phyloP scores from a whole-genome alignment of 768 basidiomycete genomes.

The Tulasnella sp. region DNA sequence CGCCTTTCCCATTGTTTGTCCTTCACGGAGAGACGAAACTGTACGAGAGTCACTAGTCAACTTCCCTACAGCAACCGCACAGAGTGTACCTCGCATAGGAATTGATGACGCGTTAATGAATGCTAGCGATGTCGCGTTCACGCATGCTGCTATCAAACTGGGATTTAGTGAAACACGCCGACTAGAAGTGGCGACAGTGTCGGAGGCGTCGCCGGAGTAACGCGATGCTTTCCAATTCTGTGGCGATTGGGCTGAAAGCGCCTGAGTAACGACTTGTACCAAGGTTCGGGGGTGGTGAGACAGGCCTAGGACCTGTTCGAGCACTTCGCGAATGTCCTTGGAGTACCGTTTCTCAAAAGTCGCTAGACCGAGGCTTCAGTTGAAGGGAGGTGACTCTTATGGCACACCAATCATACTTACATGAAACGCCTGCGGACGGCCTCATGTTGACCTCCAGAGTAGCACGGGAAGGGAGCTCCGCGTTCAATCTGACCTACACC shows the following conservation, averaged over 20 bases:
- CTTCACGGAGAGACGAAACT: background rate
- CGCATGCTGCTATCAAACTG: slow-evolving; percentile 43
- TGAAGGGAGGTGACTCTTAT: background rate
- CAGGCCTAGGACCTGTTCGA: slow-evolving; percentile 57
- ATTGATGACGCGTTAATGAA: slow-evolving; percentile 59
- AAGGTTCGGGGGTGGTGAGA: slow-evolving; percentile 59
- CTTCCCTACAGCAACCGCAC: slow-evolving; percentile 49
- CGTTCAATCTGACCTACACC: slow-evolving; percentile 42
- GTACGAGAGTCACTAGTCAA: background rate
- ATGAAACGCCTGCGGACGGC: slow-evolving; percentile 58
- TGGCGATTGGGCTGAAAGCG: slow-evolving; percentile 28
- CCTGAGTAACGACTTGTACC: slow-evolving; percentile 68
- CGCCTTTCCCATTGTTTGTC: slow-evolving; percentile 21
- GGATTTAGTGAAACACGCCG: slow-evolving; percentile 22
- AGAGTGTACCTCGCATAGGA: slow-evolving; percentile 64
- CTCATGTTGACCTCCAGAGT: slow-evolving; percentile 66
- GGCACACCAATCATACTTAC: slow-evolving; percentile 15
- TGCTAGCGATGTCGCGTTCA: slow-evolving; percentile 62
- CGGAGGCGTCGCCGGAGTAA: slow-evolving; percentile 16
- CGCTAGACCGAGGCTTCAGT: slow-evolving; percentile 22
- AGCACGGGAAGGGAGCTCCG: slow-evolving; percentile 61
- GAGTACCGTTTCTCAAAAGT: slow-evolving; percentile 56
- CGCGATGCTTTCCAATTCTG: slow-evolving; percentile 15
- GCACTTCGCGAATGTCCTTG: slow-evolving; percentile 41
- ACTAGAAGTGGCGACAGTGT: background rate